phyloP scores from a whole-genome alignment of 768 basidiomycete species.

The Boletales sp. region DNA sequence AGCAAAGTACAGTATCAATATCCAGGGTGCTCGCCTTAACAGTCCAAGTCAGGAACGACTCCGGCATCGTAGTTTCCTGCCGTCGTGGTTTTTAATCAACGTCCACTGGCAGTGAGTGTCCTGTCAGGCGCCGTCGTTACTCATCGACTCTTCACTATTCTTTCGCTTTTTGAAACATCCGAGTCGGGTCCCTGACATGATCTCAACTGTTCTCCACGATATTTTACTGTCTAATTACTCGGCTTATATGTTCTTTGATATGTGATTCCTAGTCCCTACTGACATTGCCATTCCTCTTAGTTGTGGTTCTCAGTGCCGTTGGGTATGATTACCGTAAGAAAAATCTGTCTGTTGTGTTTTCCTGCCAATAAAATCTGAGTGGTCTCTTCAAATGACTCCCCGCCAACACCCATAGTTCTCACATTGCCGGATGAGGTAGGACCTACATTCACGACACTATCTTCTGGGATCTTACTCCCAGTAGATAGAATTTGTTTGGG shows the following conservation, averaged over 20 bases:
- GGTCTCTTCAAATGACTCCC: background rate
- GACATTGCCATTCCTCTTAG: background rate
- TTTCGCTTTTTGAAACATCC: too few species aligned
- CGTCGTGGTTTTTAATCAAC: too few species aligned
- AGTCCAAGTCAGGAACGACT: too few species aligned
- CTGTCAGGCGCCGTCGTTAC: too few species aligned
- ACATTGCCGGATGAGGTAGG: background rate
- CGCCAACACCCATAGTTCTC: background rate
- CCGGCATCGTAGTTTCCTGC: too few species aligned
- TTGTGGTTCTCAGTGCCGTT: background rate
- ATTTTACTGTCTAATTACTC: background rate
- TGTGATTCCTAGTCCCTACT: background rate
- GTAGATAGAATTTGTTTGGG: background rate
- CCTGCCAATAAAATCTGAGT: too few species aligned
- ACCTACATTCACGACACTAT: background rate
- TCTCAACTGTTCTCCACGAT: background rate
- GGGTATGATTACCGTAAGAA: constrained; percentile 1
- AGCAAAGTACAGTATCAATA: too few species aligned
- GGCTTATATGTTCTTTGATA: background rate
- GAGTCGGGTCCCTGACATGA: background rate
- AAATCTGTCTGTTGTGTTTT: background rate
- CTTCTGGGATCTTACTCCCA: too few species aligned
- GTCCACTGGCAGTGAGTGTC: too few species aligned
- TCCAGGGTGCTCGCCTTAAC: too few species aligned
- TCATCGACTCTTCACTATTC: too few species aligned